phyloP scores from a whole-genome alignment of 2,329 filamentous ascomycete genomes.

The Emericellopsis atlantica region DNA sequence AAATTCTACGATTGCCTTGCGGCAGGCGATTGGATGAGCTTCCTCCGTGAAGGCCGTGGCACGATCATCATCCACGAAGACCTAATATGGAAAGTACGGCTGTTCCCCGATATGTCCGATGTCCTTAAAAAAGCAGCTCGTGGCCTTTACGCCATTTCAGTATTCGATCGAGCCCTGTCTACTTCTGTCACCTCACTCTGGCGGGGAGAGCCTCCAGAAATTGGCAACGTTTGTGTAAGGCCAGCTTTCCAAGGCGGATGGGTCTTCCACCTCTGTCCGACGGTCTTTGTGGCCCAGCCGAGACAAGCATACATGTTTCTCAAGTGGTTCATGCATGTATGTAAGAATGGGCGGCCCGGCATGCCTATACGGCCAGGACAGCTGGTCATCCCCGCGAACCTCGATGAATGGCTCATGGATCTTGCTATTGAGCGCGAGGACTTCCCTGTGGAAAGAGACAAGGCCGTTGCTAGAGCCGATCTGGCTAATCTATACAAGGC shows the following conservation, averaged over 20 bases:
- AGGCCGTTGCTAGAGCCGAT: background rate
- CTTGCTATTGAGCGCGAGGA: background rate
- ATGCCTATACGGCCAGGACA: background rate
- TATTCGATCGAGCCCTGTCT: conserved; percentile 14
- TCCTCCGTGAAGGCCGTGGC: conserved; percentile 17
- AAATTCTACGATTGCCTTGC: conserved; percentile 26
- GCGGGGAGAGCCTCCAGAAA: background rate
- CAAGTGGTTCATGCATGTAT: conserved; percentile 20
- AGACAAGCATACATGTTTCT: conserved; percentile 18
- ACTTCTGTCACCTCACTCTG: background rate
- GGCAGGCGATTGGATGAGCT: conserved; percentile 33
- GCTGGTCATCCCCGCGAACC: conserved; percentile 1
- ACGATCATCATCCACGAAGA: conserved; percentile 33
- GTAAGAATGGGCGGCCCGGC: conserved; percentile 6
- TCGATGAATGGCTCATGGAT: conserved; percentile 1
- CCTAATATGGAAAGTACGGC: conserved; percentile 20
- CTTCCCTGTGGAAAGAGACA: background rate
- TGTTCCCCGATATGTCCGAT: conserved; percentile 22
- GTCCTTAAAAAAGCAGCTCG: conserved; percentile 16
- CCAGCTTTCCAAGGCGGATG: conserved; percentile 17
- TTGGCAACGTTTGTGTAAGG: conserved; percentile 12
- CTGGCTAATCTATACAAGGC: background rate
- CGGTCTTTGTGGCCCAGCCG: conserved; percentile 25
- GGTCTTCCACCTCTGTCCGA: conserved; percentile 26
- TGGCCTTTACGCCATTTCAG: conserved; percentile 22